phyloP scores from a whole-genome alignment of 495 filamentous ascomycete genomes.

The Podospora didyma region DNA sequence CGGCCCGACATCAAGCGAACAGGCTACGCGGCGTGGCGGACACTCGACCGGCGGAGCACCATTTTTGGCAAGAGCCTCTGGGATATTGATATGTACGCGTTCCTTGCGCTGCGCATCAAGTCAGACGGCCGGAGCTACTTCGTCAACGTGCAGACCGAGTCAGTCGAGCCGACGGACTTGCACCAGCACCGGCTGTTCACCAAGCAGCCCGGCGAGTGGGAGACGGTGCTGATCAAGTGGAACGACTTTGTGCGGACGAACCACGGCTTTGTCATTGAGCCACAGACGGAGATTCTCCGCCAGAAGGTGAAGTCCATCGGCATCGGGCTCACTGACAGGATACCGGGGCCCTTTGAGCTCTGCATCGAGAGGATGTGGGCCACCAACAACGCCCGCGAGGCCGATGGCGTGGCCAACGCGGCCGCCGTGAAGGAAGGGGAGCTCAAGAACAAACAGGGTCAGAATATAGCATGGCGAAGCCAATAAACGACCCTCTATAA shows the following conservation, averaged over 20 bases:
- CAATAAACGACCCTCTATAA: slow-evolving; percentile 12
- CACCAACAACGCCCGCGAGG: slow-evolving; percentile 52
- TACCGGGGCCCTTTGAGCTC: slow-evolving; percentile 82
- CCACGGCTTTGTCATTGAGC: slow-evolving; percentile 82
- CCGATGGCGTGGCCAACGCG: slow-evolving; percentile 22
- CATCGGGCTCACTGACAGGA: slow-evolving; percentile 81
- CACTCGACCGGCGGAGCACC: slow-evolving; percentile 50
- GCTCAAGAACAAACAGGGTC: slow-evolving; percentile 45
- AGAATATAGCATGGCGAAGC: slow-evolving; percentile 40
- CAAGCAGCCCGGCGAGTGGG: slow-evolving; percentile 79
- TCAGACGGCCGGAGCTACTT: slow-evolving; percentile 90
- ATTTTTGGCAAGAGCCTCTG: slow-evolving; percentile 79
- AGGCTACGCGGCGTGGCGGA: slow-evolving; percentile 91
- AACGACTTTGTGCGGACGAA: slow-evolving; percentile 94
- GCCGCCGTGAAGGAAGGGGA: slow-evolving; percentile 24
- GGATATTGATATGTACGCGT: slow-evolving; percentile 85
- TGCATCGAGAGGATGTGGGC: slow-evolving; percentile 84
- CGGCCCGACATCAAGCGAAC: slow-evolving; percentile 63
- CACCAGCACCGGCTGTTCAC: slow-evolving; percentile 92
- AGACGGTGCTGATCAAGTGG: slow-evolving; percentile 85
- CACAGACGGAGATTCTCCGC: slow-evolving; percentile 79
- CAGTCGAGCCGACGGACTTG: slow-evolving; percentile 84
- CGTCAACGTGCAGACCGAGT: slow-evolving; percentile 93
- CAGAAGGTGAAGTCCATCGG: slow-evolving; percentile 82
- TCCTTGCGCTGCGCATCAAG: slow-evolving; percentile 84